These are phyloP conservation scores for Panicum miliaceum DNA, from an alignment of 176 grass and related monocot species.

Conservation along the genomic window DNA sequence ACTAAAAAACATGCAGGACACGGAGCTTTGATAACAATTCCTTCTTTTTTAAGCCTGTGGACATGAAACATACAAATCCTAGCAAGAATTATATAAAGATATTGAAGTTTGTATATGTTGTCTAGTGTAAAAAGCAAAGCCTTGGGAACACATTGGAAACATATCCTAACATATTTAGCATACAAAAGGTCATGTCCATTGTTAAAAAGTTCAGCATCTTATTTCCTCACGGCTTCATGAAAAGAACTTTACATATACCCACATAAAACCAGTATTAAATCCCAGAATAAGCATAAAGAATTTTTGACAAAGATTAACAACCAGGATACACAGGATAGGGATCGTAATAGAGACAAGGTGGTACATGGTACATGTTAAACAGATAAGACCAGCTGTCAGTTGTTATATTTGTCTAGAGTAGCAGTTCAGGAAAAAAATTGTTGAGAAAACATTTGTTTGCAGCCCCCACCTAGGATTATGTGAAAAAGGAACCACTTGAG, in stretches of 20 bases:
- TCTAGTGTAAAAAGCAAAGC: slow-evolving; percentile 10
- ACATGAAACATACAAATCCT: slow-evolving; percentile 37
- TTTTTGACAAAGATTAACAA: background rate
- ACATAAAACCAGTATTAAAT: background rate
- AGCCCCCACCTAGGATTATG: background rate
- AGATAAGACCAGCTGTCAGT: background rate
- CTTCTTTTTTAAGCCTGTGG: slow-evolving; percentile 50
- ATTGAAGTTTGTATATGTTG: slow-evolving; percentile 5
- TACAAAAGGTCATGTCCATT: background rate
- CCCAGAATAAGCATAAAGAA: background rate
- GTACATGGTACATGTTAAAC: background rate
- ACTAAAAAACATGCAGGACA: slow-evolving; percentile 38
- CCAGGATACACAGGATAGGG: background rate
- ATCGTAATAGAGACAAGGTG: background rate
- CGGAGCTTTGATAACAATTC: slow-evolving; percentile 35
- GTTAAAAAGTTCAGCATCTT: background rate
- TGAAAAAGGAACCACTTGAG: background rate
- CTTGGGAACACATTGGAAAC: background rate
- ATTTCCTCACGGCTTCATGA: background rate
- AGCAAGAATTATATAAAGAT: slow-evolving; percentile 7
- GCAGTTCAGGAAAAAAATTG: background rate
- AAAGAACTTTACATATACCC: background rate
- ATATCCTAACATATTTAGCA: slow-evolving; percentile 1
- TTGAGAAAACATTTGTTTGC: background rate
- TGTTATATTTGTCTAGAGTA: background rate